Percentiles rank a stretch among this genome's conserved stretches.
phyloP scores from a whole-genome alignment of 306 rosid genomes.

The Herpetospermum pedunculosum region DNA sequence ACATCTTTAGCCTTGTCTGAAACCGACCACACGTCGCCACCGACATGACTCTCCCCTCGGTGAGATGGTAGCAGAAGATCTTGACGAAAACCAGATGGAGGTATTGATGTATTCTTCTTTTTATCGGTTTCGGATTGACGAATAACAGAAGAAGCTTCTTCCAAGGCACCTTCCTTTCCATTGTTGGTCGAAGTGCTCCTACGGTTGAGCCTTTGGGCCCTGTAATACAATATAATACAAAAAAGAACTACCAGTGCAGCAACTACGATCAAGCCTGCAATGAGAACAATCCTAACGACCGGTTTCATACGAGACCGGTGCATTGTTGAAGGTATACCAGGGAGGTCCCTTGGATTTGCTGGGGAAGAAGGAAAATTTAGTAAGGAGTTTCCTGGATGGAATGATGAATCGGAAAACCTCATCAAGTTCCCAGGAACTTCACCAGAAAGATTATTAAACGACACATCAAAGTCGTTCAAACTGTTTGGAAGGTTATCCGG shows the following conservation, averaged over 20 bases:
- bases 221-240: constrained; percentile 27
- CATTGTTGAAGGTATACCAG: constrained; percentile 19
- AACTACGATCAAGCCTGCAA: constrained; percentile 40
- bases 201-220: constrained; percentile 21
- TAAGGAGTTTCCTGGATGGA: constrained; percentile 63
- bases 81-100: constrained; percentile 18
- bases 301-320: constrained; percentile 27
- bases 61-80: constrained; percentile 12
- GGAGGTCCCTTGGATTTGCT: constrained; percentile 24
- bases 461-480: constrained; percentile 44
- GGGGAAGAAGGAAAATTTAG: constrained; percentile 31
- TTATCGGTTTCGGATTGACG: constrained; percentile 16
- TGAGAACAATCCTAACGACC: constrained; percentile 39
- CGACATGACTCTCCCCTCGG: constrained; percentile 11
- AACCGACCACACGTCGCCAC: constrained; percentile 16
- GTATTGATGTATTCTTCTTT: constrained; percentile 24
- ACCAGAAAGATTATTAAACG: constrained; percentile 66
- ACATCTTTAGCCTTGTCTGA: constrained; percentile 19
- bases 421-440: constrained; percentile 38
- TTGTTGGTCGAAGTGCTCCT: constrained; percentile 12
- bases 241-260: constrained; percentile 32
- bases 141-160: constrained; percentile 26
- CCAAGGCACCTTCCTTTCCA: constrained; percentile 18
- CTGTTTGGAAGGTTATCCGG: constrained; percentile 48
- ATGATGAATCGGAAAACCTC: constrained; percentile 64